A percentile compares a stretch with the other conserved stretches of the same genome.
These are phyloP conservation scores for Epithemia pelagica DNA, from an alignment of 108 stramenopile species.

Conservation along the genomic window DNA sequence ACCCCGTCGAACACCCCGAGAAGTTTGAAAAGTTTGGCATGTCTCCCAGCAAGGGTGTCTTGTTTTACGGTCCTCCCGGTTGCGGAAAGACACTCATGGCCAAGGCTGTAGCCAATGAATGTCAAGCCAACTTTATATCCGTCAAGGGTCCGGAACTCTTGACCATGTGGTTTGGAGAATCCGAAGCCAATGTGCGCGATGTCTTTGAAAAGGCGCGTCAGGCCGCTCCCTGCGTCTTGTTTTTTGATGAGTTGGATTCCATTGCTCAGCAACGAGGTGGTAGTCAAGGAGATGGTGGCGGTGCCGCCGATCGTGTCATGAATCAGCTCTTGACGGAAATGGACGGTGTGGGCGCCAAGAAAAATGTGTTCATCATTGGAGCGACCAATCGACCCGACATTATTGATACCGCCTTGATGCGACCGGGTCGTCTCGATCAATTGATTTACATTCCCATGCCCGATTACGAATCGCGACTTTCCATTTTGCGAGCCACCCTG, in stretches of 20 bases:
- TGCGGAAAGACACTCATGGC: slow-evolving; percentile 99
- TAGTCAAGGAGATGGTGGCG: slow-evolving; percentile 92
- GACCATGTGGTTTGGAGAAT: slow-evolving; percentile 99
- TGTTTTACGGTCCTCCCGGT: slow-evolving; percentile 99
- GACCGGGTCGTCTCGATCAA: slow-evolving; percentile 99
- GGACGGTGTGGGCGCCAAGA: slow-evolving; percentile 99
- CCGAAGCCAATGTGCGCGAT: slow-evolving; percentile 99
- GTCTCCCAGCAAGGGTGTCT: slow-evolving; percentile 95
- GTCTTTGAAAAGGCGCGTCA: slow-evolving; percentile 99
- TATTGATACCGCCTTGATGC: slow-evolving; percentile 99
- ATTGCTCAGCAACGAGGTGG: slow-evolving; percentile 98
- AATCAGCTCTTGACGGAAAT: slow-evolving; percentile 99
- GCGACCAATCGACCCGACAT: slow-evolving; percentile 99
- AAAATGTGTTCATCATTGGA: slow-evolving; percentile 99
- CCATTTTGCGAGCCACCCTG: slow-evolving; percentile 94
- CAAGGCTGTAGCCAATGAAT: slow-evolving; percentile 99
- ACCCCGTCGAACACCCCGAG: slow-evolving; percentile 99
- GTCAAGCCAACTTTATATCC: slow-evolving; percentile 97
- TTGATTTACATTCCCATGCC: slow-evolving; percentile 99
- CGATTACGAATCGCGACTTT: slow-evolving; percentile 93
- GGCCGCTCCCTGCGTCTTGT: slow-evolving; percentile 98
- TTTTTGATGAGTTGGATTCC: slow-evolving; percentile 99
- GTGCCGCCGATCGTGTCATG: slow-evolving; percentile 99
- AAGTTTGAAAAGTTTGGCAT: slow-evolving; percentile 99
- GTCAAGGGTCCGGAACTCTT: slow-evolving; percentile 99